Conservation (phyloP, 148 eudicot genomes). For the Rhododendron molle region DNA sequence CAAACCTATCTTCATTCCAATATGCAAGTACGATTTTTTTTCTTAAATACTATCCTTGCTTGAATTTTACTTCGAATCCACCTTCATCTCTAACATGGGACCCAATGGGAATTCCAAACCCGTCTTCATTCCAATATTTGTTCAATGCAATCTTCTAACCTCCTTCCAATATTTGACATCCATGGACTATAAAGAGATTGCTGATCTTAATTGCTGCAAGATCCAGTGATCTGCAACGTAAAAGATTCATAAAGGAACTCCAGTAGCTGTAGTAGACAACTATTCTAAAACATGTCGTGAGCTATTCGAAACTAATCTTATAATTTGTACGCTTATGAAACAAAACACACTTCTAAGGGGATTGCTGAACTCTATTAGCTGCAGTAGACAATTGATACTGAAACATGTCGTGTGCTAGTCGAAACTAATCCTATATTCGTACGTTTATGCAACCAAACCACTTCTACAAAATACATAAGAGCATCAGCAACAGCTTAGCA, state of each 20-base stretch:
- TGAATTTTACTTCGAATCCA: not conserved
- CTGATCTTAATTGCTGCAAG: not conserved
- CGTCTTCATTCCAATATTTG: not conserved
- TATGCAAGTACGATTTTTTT: not conserved
- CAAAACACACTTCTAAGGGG: no score
- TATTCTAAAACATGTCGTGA: no score
- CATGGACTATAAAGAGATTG: not conserved
- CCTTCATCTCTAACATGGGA: not conserved
- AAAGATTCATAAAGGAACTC: not conserved
- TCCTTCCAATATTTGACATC: not conserved
- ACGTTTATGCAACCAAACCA: not conserved
- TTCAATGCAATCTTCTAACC: not conserved
- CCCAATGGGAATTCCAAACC: not conserved
- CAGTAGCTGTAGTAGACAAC: not conserved
- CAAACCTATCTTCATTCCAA: not conserved
- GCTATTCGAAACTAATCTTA: no score
- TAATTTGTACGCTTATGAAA: no score
- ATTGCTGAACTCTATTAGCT: not conserved
- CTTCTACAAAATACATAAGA: no score
- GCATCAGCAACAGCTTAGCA: no score
- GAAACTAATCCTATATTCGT: not conserved
- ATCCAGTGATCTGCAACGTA: not conserved
- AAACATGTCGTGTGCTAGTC: not conserved
- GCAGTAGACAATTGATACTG: not conserved
- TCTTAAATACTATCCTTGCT: not conserved